Evolutionary conservation across 768 basidiomycete species (phyloP), one percentile per base, ranked within the genome.

Genomic region (Tephrocybe sp.): DNA sequence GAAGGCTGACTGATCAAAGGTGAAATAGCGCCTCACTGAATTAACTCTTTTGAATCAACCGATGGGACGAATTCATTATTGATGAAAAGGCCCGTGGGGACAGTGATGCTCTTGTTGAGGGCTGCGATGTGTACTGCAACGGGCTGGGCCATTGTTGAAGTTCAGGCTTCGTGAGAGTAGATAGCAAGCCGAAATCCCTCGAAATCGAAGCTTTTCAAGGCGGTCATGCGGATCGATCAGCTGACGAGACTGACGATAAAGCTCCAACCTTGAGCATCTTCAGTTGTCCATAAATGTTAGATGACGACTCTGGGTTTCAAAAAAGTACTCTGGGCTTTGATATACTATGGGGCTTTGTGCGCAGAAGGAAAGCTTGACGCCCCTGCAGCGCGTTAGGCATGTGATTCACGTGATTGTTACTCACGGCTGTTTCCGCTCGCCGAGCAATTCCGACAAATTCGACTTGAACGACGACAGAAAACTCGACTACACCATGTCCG

Each of bases 41-140:
- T 81, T 39, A 75, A 65, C 49, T 87, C 85, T 12, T 71, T 62
- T 30, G 83, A 86, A 60, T 89, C 86, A 20, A 77, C 75, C 5
- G 88, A 89, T n/a, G 82, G 66, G 23, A 90, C 86, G 61, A 92
- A 95, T 63, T 92, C 79, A 65, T 91, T 92, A 74, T 94, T 85
- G 70, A 98, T 94, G 73, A 91, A 98, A 20, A 96, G 76, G 14
- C 92, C 92, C 6, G 89, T 91, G 9, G 85, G 85, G 33, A 94
- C 75, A 32, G 72, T 72, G 44, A 91, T 72, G 60, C 72, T 63
- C 65, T 78, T 82, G 48, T 73, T 69, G 22, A 71, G 65, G 45
- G 67, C 62, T 26, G 74, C 68, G 50, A 82, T 59, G 45, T 63
- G 60, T 41, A 84, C 55, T 32, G 65, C 70, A 46, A 66, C 69